Evolutionary conservation across 2,329 filamentous ascomycete genomes (phyloP).

Genomic region (Colletotrichum paranaense): DNA sequence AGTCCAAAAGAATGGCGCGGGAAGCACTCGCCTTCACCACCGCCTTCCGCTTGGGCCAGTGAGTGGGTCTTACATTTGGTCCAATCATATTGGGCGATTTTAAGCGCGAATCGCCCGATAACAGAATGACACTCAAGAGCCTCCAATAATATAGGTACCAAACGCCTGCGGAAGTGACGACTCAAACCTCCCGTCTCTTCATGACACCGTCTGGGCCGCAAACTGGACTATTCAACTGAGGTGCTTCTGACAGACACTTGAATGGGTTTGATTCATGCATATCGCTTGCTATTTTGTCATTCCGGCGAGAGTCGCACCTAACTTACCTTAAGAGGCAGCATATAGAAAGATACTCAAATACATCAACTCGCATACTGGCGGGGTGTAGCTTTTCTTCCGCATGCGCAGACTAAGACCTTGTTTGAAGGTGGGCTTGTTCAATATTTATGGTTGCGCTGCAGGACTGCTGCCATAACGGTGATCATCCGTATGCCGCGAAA

Average conservation of each 20-base stretch:
- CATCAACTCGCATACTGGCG: neutral
- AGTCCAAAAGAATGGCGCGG: conserved; percentile 27
- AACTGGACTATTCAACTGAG: neutral
- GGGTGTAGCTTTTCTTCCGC: neutral
- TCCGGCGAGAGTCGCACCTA: neutral
- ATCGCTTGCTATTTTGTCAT: neutral
- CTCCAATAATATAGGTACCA: neutral
- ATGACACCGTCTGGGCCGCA: conserved; percentile 17
- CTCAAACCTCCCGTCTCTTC: neutral
- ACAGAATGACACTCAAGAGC: conserved; percentile 7
- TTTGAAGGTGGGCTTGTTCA: neutral
- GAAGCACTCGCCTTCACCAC: conserved; percentile 28
- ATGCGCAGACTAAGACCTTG: neutral
- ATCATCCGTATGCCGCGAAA: neutral
- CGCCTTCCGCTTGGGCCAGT: conserved; percentile 32
- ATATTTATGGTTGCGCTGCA: neutral
- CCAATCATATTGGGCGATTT: conserved; percentile 16
- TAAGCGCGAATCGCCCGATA: conserved; percentile 31
- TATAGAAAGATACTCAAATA: neutral
- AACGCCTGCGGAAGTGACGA: neutral
- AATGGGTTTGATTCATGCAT: neutral
- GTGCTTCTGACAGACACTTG: neutral
- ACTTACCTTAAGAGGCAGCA: neutral
- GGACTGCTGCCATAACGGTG: neutral
- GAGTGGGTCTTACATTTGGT: neutral